A percentile compares a stretch with the other conserved stretches of the same genome.
Conservation (phyloP, 2,329 filamentous ascomycete genomes). For the Fusarium fracticaudum region DNA sequence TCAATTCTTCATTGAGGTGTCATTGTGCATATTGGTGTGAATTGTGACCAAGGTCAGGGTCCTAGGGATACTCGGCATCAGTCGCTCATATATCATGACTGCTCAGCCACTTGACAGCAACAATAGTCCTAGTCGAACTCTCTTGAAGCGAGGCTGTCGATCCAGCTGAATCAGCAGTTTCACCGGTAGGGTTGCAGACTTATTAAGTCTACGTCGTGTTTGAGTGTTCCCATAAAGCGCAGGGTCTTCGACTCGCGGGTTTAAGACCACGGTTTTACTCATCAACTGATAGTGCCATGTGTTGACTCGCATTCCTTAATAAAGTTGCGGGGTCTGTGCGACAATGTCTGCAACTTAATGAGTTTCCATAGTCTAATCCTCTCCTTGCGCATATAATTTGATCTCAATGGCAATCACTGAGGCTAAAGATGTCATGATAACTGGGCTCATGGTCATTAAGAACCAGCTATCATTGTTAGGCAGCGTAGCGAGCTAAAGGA, state of each 20-base stretch:
- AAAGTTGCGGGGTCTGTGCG: background rate
- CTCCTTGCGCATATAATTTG: background rate
- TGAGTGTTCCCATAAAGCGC: background rate
- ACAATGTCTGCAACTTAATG: background rate
- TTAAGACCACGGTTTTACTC: background rate
- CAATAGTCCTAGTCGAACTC: background rate
- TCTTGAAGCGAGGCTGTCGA: background rate
- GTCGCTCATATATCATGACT: background rate
- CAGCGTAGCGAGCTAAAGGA: background rate
- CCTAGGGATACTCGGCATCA: background rate
- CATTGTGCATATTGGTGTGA: background rate
- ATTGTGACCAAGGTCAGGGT: background rate
- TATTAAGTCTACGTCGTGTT: background rate
- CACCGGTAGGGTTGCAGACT: background rate
- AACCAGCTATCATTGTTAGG: background rate
- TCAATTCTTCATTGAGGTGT: background rate
- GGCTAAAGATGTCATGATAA: slow-evolving; percentile 8
- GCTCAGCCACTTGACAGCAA: background rate
- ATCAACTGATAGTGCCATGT: background rate
- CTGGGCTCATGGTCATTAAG: background rate
- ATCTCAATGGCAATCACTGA: background rate
- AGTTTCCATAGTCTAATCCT: background rate
- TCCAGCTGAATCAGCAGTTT: background rate
- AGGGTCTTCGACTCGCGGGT: background rate
- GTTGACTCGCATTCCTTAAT: background rate